Evolutionary conservation across 441 rosid species (phyloP).

Genomic region (Melastoma candidum): DNA sequence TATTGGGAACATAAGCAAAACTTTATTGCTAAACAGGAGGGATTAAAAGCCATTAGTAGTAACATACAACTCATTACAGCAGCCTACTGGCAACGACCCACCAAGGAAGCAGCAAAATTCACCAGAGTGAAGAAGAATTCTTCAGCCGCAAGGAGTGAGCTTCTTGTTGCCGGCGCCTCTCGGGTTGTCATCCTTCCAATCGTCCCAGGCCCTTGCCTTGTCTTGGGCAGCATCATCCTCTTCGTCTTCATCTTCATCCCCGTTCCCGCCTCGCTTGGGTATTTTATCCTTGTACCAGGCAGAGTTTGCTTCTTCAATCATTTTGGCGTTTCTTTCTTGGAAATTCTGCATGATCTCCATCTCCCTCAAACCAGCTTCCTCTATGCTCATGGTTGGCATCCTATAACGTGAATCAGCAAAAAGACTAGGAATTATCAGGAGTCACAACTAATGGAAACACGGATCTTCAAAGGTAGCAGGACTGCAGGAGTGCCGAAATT

Average conservation of each 20-base stretch:
- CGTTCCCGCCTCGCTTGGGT: conserved; percentile 24
- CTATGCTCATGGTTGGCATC: conserved; percentile 98
- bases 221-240: conserved; percentile 66
- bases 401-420: conserved; percentile 18
- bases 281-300: conserved; percentile 67
- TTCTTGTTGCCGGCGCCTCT: conserved; percentile 97
- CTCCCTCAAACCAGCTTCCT: conserved; percentile 91
- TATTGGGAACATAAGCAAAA: no score
- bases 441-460: neutral
- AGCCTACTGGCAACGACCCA: no score
- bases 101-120: no score
- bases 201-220: conserved; percentile 81
- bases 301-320: conserved; percentile 83
- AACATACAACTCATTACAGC: no score
- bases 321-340: conserved; percentile 69
- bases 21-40: no score
- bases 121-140: no score
- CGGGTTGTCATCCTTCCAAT: conserved; percentile 96
- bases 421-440: neutral
- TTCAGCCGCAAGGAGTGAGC: conserved; percentile 91
- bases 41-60: no score
- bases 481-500: neutral
- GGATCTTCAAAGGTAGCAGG: neutral
- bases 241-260: conserved; percentile 54
- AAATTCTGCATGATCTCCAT: conserved; percentile 87